Base-by-base conservation (phyloP, 441 rosid species). In the Populus hybrid region DNA sequence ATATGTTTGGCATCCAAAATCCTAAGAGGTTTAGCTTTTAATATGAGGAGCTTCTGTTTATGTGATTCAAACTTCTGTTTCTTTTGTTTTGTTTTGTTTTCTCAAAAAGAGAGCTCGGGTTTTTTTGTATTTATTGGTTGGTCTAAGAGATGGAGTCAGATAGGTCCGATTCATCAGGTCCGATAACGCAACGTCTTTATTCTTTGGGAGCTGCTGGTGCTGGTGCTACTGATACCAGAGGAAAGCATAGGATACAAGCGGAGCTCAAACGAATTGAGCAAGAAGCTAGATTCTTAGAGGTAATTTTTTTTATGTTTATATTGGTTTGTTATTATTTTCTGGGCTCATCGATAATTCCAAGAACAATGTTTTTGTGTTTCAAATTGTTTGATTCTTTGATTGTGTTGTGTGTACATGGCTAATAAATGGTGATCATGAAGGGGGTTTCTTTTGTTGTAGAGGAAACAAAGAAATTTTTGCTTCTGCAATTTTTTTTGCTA, bases 191-290 rank as follows among this genome's bases (percentile, higher is more conserved):
- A 54, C 88, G 87, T 75, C 81, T 80, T 75, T 77, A 76, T 67
- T 87, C 92, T 21, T 65, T 87, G 59, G 57, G 57, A 46, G 85
- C 81, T 71, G 69, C 83, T 67, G 90, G 88, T 63, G 82, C 85
- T 10, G 36, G 76, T 46, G 78, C 73, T 38, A 50, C 84, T 75
- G 98, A 95, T 72, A 89, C 89, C 16, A 87, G 97, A 89, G 97
- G 99, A 71, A 93, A 88, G 83, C 98, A 95, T 66, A 86, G 97
- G 92, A 81, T 95, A 82, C 95, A 89, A 73, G 99, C 98, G 32
- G 93, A 95, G 86, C 83, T 95, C 82, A 92, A 89, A 83, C 88
- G 95, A 67, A 91, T 95, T n/a, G 92, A 95, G 81, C 99, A 93
- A 85, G 98, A 93, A 89, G 72, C 90, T 84, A 86, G 96, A 77